A percentile compares a stretch with the other conserved stretches of the same genome.
phyloP scores from a whole-genome alignment of 192 early-diverging fungal genomes.

The Backusella tuberculispora region DNA sequence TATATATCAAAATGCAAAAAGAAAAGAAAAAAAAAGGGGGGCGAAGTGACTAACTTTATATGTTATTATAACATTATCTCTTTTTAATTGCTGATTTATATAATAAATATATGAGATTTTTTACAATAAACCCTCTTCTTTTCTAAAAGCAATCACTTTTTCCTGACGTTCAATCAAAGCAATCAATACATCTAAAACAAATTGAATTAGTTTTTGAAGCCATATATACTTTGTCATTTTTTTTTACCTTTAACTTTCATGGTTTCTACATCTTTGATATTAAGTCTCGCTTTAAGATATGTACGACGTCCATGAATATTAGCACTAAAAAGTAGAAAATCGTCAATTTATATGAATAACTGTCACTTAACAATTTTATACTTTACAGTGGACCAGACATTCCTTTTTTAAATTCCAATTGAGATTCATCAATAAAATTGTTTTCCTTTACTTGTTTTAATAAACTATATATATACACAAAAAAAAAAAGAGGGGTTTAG shows the following conservation, averaged over 20 bases:
- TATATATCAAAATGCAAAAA: too few relatives aligned
- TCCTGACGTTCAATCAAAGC: constrained; percentile 1
- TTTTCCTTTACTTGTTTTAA: not conserved
- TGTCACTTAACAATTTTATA: not conserved
- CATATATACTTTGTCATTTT: not conserved
- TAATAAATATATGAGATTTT: not conserved
- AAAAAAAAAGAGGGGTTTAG: not conserved
- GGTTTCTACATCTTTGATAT: not conserved
- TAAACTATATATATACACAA: not conserved
- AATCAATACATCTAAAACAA: not conserved
- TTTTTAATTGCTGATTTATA: too few relatives aligned
- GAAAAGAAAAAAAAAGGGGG: too few relatives aligned
- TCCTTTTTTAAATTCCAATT: not conserved
- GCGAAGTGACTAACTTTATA: too few relatives aligned
- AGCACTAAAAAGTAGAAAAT: not conserved
- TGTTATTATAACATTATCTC: too few relatives aligned
- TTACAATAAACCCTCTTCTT: not conserved
- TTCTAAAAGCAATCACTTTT: not conserved
- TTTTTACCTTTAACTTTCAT: constrained; percentile 18
- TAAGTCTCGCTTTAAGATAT: not conserved
- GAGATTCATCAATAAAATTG: not conserved
- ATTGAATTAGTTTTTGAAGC: not conserved
- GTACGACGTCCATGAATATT: not conserved
- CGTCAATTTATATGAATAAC: not conserved
- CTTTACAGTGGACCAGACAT: not conserved